Evolutionary conservation across 2,329 filamentous ascomycete species (phyloP), one percentile per base, ranked within the genome.

Genomic region (Fusarium abutilonis): DNA sequence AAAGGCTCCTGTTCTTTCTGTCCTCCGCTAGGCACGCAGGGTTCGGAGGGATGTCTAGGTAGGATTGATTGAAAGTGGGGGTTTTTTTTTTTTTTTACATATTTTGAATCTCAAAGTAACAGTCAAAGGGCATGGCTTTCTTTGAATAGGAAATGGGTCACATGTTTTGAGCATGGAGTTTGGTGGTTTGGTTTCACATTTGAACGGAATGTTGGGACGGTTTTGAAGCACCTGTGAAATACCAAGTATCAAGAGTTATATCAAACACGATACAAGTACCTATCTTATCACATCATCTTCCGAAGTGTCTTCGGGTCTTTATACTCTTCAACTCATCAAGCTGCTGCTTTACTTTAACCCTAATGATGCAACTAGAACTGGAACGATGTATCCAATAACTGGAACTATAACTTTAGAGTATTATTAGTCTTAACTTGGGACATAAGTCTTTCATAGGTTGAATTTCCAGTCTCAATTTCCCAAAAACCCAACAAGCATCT

Each of bases 121-220:
- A 39, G 49, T 60, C 56, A 39, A 34, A 21, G 56, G 56, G 42
- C 32, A 60, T 34, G 39, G 48, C 42, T 23, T 32, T 8, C 10
- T 39, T 57, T 57, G 44, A 40, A 26, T 40, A 29, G 21, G 47
- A 49, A 45, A 54, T 21, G 28, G 32, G 44, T 42, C 43, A 52
- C 62, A 50, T 48, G 28, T 55, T 62, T 7, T 36, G 50, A 70
- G 68, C 67, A 71, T 52, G 69, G 69, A 66, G 69, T 71, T 71
- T 52, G 55, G 48, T 43, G 29, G 38, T 56, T 47, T 29, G n/a
- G 44, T 23, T 46, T 42, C 26, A 32, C 32, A 35, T 40, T 52
- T 41, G 31, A 46, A 39, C 38, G 50, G 34, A 43, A 39, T 40
- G 32, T 26, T 49, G 35, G 38, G 56, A 48, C 19, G 23, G 21